These are phyloP conservation scores for Paecilomyces variotii DNA, from an alignment of 2,329 filamentous ascomycete genomes.

Conservation along the genomic window DNA sequence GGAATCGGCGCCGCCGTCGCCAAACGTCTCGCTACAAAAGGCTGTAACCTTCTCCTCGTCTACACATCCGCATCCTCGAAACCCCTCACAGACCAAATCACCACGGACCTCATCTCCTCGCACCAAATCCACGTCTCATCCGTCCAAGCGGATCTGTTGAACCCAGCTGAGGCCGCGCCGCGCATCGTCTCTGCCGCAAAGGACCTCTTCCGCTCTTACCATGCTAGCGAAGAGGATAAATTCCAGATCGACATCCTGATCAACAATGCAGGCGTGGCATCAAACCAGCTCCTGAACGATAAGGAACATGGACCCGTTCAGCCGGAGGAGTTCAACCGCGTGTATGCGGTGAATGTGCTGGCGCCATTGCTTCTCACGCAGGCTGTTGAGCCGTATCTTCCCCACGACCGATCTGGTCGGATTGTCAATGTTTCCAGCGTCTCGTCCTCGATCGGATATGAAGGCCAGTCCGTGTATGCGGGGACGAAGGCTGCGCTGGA, in stretches of 20 bases:
- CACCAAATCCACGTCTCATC: conserved; percentile 4
- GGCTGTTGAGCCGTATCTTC: conserved; percentile 48
- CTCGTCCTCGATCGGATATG: conserved; percentile 45
- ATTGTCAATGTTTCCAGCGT: conserved; percentile 53
- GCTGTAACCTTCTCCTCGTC: conserved; percentile 51
- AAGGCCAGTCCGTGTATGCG: conserved; percentile 49
- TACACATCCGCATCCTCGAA: conserved; percentile 52
- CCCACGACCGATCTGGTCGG: conserved; percentile 49
- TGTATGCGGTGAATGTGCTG: conserved; percentile 53
- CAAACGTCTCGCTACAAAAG: conserved; percentile 52
- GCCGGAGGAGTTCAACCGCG: conserved; percentile 44
- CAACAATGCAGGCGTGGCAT: conserved; percentile 51
- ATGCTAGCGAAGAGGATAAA: conserved; percentile 13
- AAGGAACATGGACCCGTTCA: conserved; percentile 24
- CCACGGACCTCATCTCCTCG: conserved; percentile 2
- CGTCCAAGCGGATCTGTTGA: conserved; percentile 7
- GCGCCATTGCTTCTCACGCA: conserved; percentile 50
- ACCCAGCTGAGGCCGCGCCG: conserved; percentile 1
- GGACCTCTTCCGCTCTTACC: conserved; percentile 7
- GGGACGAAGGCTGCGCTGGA: conserved; percentile 57
- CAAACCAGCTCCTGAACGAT: conserved; percentile 5
- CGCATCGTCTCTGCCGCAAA: conserved; percentile 7
- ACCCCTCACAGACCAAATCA: background rate
- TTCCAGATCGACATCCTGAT: conserved; percentile 51
- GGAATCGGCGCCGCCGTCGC: conserved; percentile 56